Conservation (phyloP, 495 filamentous ascomycete genomes). For the Talaromyces proteolyticus region DNA sequence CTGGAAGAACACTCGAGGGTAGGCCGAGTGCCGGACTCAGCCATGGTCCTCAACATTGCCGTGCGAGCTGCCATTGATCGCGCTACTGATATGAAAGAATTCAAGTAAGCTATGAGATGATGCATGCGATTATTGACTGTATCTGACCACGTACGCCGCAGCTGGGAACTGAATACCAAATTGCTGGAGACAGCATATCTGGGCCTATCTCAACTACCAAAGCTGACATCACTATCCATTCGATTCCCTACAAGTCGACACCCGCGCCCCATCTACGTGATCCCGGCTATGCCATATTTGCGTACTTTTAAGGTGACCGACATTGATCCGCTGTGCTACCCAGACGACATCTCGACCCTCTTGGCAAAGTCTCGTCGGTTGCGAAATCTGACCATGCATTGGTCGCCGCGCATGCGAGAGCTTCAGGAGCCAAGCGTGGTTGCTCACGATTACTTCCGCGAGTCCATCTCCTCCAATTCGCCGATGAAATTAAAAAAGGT, state of each 20-base stretch:
- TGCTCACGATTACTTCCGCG: constrained; percentile 51
- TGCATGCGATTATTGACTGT: background rate
- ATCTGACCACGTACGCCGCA: constrained; percentile 7
- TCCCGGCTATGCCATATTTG: constrained; percentile 53
- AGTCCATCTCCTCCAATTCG: constrained; percentile 37
- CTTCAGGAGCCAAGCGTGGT: constrained; percentile 50
- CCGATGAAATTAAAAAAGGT: constrained; percentile 40
- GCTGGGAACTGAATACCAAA: constrained; percentile 60
- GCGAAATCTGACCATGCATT: constrained; percentile 50
- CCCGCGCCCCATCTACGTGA: constrained; percentile 50
- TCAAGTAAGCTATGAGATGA: constrained; percentile 24
- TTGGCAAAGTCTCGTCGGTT: constrained; percentile 47
- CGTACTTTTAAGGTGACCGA: constrained; percentile 46
- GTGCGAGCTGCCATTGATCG: constrained; percentile 53
- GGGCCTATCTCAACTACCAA: constrained; percentile 41
- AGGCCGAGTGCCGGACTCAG: constrained; percentile 55
- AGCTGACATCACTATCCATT: constrained; percentile 49
- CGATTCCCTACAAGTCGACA: constrained; percentile 50
- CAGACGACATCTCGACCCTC: constrained; percentile 55
- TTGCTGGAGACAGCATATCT: constrained; percentile 54
- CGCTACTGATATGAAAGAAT: constrained; percentile 49
- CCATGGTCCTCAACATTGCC: constrained; percentile 58
- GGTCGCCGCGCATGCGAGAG: constrained; percentile 57
- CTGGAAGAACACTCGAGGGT: constrained; percentile 49
- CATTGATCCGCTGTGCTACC: constrained; percentile 61